phyloP scores from a whole-genome alignment of 495 filamentous ascomycete species.

The Extremus antarcticus region DNA sequence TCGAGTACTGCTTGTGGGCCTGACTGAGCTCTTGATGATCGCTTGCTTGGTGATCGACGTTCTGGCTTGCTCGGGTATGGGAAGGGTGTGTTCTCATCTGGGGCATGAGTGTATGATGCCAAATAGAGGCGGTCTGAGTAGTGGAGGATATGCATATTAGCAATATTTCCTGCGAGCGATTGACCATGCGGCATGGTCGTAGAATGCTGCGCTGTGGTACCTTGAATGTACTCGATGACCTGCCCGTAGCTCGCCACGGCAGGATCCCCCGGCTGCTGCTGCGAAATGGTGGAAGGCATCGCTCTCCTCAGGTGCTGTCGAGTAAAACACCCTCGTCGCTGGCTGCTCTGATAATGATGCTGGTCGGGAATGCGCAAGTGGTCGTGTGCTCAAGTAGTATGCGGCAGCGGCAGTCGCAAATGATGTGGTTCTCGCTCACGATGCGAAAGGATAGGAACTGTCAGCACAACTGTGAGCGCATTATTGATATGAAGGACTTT shows the following conservation, averaged over 20 bases:
- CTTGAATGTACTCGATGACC: constrained; percentile 70
- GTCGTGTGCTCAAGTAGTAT: background rate
- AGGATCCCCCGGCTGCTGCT: constrained; percentile 14
- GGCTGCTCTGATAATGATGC: background rate
- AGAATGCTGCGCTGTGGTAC: constrained; percentile 30
- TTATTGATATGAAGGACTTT: background rate
- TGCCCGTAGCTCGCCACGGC: constrained; percentile 49
- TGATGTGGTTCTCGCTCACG: no score
- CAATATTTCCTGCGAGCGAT: constrained; percentile 10
- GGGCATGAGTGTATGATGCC: constrained; percentile 77
- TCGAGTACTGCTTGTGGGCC: constrained; percentile 35
- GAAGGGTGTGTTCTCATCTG: constrained; percentile 70
- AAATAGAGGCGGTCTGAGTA: constrained; percentile 81
- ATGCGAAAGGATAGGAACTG: background rate
- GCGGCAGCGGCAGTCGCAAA: background rate
- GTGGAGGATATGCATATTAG: constrained; percentile 15
- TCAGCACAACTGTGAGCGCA: background rate
- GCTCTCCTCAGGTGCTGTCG: background rate
- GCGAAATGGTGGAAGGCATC: constrained; percentile 8
- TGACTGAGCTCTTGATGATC: constrained; percentile 54
- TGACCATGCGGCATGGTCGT: background rate
- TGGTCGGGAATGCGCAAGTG: background rate
- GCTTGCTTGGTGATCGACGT: constrained; percentile 60
- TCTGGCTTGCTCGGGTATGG: constrained; percentile 53
- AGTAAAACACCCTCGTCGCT: background rate